A percentile compares a stretch with the other conserved stretches of the same genome.
These are phyloP conservation scores for Chaetomium globosum DNA, from an alignment of 2,329 filamentous ascomycete genomes.

Conservation along the genomic window DNA sequence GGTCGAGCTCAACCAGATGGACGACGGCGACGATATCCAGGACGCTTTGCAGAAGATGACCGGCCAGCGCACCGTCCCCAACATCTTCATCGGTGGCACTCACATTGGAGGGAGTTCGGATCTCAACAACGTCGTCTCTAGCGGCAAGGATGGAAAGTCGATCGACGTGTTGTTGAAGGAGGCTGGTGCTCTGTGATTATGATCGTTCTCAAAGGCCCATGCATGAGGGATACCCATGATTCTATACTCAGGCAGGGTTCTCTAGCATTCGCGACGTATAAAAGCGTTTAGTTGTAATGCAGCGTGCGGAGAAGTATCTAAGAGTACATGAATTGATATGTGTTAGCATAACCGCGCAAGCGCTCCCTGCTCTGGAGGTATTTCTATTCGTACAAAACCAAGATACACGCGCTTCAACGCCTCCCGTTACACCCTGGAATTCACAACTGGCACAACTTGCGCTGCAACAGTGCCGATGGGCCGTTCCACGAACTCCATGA, in stretches of 20 bases:
- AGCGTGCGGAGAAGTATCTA: neutral
- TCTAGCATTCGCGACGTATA: neutral
- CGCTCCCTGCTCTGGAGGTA: neutral
- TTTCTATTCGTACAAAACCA: slow-evolving; percentile 3
- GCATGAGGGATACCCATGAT: slow-evolving; percentile 24
- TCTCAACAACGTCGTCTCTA: slow-evolving; percentile 58
- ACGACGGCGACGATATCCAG: slow-evolving; percentile 83
- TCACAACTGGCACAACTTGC: slow-evolving; percentile 59
- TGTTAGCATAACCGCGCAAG: neutral
- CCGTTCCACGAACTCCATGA: slow-evolving; percentile 84
- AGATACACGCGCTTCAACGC: neutral
- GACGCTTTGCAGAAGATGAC: slow-evolving; percentile 78
- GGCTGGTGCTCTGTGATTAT: slow-evolving; percentile 45
- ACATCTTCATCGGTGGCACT: slow-evolving; percentile 87
- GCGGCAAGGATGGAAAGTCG: slow-evolving; percentile 65
- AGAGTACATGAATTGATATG: neutral
- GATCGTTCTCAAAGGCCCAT: neutral
- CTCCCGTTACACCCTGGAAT: slow-evolving; percentile 27
- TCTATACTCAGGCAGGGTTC: neutral
- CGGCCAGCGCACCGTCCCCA: slow-evolving; percentile 86
- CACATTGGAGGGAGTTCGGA: slow-evolving; percentile 98
- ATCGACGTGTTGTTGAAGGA: slow-evolving; percentile 54
- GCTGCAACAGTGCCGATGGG: slow-evolving; percentile 85
- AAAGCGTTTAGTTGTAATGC: neutral
- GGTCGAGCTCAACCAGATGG: slow-evolving; percentile 82